phyloP scores from a whole-genome alignment of 306 rosid species.

The Parietaria judaica region DNA sequence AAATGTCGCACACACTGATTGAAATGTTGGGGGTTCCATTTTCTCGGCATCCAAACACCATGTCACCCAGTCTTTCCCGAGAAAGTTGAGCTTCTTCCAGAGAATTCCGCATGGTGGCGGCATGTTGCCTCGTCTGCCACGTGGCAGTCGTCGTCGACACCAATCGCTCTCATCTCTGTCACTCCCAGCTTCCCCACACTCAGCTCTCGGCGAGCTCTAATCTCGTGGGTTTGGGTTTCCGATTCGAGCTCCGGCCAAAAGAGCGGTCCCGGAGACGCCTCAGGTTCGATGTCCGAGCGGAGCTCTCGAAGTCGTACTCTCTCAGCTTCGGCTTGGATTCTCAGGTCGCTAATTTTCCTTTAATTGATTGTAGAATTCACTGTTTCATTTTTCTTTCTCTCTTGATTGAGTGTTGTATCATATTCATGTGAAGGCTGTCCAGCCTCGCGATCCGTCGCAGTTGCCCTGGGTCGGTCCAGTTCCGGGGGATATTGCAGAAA shows the following conservation, averaged over 20 bases:
- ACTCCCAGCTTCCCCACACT: slow-evolving; percentile 25
- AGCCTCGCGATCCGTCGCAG: slow-evolving; percentile 34
- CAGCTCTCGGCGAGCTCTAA: slow-evolving; percentile 25
- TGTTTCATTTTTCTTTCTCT: no score
- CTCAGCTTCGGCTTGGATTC: slow-evolving; percentile 46
- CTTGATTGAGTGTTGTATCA: slow-evolving; percentile 6
- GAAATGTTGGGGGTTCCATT: slow-evolving; percentile 20
- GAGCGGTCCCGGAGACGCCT: slow-evolving; percentile 33
- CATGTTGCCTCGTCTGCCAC: slow-evolving; percentile 50
- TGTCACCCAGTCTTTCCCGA: not conserved
- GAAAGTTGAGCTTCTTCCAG: no score
- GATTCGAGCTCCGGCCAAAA: slow-evolving; percentile 35
- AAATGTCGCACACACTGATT: slow-evolving; percentile 8
- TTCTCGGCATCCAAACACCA: slow-evolving; percentile 26
- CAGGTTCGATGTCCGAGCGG: slow-evolving; percentile 57
- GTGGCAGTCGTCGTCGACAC: slow-evolving; percentile 46
- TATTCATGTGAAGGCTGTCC: slow-evolving; percentile 34
- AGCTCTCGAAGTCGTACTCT: slow-evolving; percentile 47
- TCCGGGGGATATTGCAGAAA: slow-evolving; percentile 96
- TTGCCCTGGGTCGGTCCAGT: slow-evolving; percentile 70
- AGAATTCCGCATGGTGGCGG: slow-evolving; percentile 34
- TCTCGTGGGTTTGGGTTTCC: slow-evolving; percentile 28
- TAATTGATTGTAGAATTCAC: not conserved
- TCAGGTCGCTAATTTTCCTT: slow-evolving; percentile 39
- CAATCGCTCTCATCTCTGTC: slow-evolving; percentile 32